These are phyloP conservation scores for Pseudogymnoascus sp. DNA, from an alignment of 2,329 filamentous ascomycete genomes.

Conservation along the genomic window DNA sequence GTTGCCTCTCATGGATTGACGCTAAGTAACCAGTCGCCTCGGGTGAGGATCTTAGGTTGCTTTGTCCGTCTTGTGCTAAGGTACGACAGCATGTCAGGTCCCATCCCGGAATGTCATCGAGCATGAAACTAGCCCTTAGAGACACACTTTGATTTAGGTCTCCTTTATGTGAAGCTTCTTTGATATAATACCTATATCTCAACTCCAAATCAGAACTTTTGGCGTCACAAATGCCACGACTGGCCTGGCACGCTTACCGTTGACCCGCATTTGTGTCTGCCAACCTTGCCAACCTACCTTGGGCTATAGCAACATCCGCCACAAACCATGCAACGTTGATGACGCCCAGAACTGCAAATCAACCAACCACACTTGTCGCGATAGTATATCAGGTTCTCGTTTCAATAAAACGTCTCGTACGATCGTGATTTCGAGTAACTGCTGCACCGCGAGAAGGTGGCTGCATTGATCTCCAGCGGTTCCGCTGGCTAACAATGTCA, in stretches of 20 bases:
- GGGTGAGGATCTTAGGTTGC: slow-evolving; percentile 6
- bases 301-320: neutral
- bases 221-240: neutral
- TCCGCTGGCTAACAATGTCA: slow-evolving; percentile 11
- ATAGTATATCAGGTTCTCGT: neutral
- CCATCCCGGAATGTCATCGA: slow-evolving; percentile 5
- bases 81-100: slow-evolving; percentile 4
- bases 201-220: neutral
- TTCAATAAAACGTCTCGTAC: neutral
- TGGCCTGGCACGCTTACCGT: neutral
- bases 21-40: neutral
- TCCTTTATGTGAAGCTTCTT: slow-evolving; percentile 1
- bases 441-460: neutral
- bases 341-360: neutral
- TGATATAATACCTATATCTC: slow-evolving; percentile 1
- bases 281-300: slow-evolving; percentile 7
- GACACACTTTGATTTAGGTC: slow-evolving; percentile 1
- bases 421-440: neutral
- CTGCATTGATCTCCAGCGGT: neutral
- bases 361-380: neutral
- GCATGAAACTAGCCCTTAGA: slow-evolving; percentile 1
- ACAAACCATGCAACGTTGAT: slow-evolving; percentile 6
- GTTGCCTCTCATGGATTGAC: neutral
- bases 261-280: slow-evolving; percentile 8
- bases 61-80: slow-evolving; percentile 4